phyloP scores from a whole-genome alignment of 306 rosid genomes.

The Pterocarpus macrocarpus region DNA sequence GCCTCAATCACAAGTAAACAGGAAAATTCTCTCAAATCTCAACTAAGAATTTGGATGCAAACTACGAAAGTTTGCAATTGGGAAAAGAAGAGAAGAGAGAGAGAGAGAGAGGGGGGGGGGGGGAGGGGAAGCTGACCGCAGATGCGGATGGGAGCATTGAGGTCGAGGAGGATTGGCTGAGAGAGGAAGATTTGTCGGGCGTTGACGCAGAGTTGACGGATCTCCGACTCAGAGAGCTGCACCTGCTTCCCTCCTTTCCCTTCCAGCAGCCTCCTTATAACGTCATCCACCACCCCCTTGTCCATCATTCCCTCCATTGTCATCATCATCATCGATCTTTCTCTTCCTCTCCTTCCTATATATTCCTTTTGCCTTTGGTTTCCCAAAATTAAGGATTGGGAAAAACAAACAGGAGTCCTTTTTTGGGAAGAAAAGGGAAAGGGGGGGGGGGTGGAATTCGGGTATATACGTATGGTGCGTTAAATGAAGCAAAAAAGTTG shows the following conservation, averaged over 20 bases:
- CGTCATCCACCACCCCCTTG: constrained; percentile 71
- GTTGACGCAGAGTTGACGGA: constrained; percentile 97
- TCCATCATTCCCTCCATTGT: constrained; percentile 94
- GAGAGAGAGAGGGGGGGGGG: background rate
- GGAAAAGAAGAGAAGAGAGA: background rate
- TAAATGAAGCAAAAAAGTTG: constrained; percentile 10
- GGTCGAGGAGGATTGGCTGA: constrained; percentile 81
- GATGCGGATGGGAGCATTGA: constrained; percentile 80
- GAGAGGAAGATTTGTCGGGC: constrained; percentile 93
- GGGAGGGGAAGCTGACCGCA: constrained; percentile 61
- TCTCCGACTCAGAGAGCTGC: constrained; percentile 94
- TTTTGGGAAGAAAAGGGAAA: too few relatives aligned
- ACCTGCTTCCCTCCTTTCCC: constrained; percentile 94
- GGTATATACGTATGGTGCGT: background rate
- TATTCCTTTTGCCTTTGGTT: background rate
- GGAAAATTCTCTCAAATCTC: too few relatives aligned
- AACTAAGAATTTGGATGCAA: too few relatives aligned
- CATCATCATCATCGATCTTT: constrained; percentile 63
- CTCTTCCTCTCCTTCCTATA: background rate
- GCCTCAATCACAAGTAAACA: background rate
- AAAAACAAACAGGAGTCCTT: background rate
- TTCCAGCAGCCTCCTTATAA: constrained; percentile 83
- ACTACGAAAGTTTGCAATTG: background rate
- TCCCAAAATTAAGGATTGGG: background rate
- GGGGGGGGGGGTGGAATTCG: background rate